Percentiles rank a stretch among this genome's conserved stretches.
phyloP scores from a whole-genome alignment of 2,329 filamentous ascomycete genomes.

The Fusarium gaditjirri region DNA sequence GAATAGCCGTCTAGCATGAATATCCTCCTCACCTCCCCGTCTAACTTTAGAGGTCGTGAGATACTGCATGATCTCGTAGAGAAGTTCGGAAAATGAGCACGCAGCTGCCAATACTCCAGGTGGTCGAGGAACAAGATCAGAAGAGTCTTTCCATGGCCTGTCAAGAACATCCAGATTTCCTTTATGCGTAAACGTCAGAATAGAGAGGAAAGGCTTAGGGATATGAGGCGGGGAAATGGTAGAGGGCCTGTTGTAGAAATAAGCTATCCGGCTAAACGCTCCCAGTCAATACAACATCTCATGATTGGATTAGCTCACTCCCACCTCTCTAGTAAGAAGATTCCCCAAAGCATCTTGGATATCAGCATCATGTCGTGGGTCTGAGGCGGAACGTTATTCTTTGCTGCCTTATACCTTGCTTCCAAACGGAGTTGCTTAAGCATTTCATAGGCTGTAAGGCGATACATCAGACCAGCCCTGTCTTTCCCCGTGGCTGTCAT shows the following conservation, averaged over 20 bases:
- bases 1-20: background rate
- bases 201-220: background rate
- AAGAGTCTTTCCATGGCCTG: background rate
- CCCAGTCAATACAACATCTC: background rate
- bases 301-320: background rate
- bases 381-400: background rate
- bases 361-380: background rate
- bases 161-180: background rate
- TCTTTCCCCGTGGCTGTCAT: background rate
- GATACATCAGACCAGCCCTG: background rate
- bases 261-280: background rate
- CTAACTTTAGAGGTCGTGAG: background rate
- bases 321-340: slow-evolving; percentile 3
- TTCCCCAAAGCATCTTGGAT: slow-evolving; percentile 1
- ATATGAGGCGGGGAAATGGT: background rate
- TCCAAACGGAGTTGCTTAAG: background rate
- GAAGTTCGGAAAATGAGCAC: background rate
- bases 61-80: slow-evolving; percentile 1
- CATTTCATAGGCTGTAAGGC: background rate
- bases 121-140: background rate
- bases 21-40: background rate
- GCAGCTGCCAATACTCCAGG: background rate
- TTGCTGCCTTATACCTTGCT: background rate
- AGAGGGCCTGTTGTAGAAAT: background rate
- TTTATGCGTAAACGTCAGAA: background rate